phyloP scores from a whole-genome alignment of 139 green algal genomes.

The Zygnema cylindricum region DNA sequence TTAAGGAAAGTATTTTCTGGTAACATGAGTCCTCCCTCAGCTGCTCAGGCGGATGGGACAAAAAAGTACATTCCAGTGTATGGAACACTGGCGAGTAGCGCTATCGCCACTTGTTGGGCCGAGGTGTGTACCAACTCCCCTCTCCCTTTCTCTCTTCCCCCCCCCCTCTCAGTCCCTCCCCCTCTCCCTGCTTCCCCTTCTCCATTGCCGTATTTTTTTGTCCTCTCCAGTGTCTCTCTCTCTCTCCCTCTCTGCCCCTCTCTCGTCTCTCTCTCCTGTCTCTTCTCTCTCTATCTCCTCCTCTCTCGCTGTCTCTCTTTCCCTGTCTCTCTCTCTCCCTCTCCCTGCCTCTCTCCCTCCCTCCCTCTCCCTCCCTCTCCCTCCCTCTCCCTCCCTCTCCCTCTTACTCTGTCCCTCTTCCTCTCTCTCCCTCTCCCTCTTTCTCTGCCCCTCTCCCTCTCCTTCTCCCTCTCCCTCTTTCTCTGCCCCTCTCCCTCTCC shows the following conservation, averaged over 20 bases:
- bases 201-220: neutral
- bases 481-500: neutral
- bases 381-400: neutral
- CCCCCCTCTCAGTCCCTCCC: neutral
- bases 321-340: neutral
- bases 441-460: neutral
- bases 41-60: neutral
- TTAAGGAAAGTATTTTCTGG: too few species aligned
- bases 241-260: neutral
- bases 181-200: neutral
- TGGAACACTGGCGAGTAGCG: slow-evolving; percentile 51
- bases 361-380: neutral
- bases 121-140: slow-evolving; percentile 27
- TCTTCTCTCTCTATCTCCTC: neutral
- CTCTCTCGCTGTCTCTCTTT: neutral
- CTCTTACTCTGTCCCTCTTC: neutral
- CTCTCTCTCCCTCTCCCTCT: neutral
- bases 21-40: neutral
- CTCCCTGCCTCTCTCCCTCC: neutral
- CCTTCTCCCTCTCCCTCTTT: neutral
- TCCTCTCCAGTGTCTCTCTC: neutral
- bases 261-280: neutral
- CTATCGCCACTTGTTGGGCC: slow-evolving; percentile 54
- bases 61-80: slow-evolving; percentile 55
- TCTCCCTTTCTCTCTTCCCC: neutral